Base-by-base conservation (phyloP, 257 asterid species). In the Sherardia arvensis region DNA sequence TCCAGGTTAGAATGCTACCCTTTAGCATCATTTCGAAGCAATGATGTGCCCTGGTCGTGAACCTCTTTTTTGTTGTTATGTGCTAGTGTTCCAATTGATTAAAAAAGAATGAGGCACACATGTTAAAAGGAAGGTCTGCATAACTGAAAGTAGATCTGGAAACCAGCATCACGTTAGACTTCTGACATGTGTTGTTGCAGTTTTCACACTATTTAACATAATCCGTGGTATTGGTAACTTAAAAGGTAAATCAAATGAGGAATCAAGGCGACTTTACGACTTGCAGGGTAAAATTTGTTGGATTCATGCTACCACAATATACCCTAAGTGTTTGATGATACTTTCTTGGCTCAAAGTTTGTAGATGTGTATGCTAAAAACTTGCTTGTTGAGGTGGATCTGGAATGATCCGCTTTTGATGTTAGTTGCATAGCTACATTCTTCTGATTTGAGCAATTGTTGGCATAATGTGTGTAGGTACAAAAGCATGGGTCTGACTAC, bases 401-500 rank as follows among this genome's bases (percentile, higher is more conserved):
- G 48, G 10, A 49, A 18, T 20, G 10, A 49, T 49, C 21, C 17
- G 21, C 51, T 17, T 43, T 43, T 43, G 26, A 20, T n/a, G 9
- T 48, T 48, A 48, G 21, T 49, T 49, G 56, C 27, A 49, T 49
- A 43, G 32, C 12, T 8, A 8, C 27, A 43, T 17, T 15, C 20
- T 6, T 38, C 38, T 15, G 29, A 48, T 51, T 23, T 3, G 23
- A 53, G 33, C 55, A 64, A 28, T 33, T 12, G 4, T 2, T 5
- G 30, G 8, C 22, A 49, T 49, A 2, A n/a, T 49, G 22, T 53
- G 15, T 67, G 71, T 87, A 89, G 97, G 85, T 87, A 87, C 66
- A 84, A 70, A 79, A 85, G 90, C 82, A 82, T 93, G 96, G 99
- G 95, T 34, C 79, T 90, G 22, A 85, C 89, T 40, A 87, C 97